phyloP scores from a whole-genome alignment of 345 rosid genomes.

The Rhizophora mangle region DNA sequence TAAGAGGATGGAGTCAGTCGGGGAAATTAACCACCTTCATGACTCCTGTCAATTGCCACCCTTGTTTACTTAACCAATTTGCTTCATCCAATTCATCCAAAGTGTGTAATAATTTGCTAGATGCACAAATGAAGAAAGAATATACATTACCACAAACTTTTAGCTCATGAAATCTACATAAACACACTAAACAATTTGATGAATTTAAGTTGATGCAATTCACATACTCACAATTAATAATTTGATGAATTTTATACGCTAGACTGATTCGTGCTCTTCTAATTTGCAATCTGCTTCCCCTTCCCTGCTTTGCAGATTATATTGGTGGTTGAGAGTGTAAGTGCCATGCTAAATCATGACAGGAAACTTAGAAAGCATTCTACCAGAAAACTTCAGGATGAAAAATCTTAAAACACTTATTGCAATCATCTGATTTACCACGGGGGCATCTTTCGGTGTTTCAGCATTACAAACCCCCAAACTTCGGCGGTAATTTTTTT shows the following conservation, averaged over 20 bases:
- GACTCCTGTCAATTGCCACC: neutral
- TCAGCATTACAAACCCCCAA: neutral
- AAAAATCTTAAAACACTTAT: constrained; percentile 21
- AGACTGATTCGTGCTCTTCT: neutral
- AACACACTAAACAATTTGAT: too few relatives aligned
- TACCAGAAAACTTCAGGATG: constrained; percentile 28
- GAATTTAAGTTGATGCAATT: neutral
- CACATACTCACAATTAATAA: neutral
- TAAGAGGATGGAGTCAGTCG: neutral
- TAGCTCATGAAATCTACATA: too few relatives aligned
- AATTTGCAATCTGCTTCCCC: neutral
- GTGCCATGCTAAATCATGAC: constrained; percentile 81
- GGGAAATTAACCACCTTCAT: neutral
- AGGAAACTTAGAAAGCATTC: constrained; percentile 47
- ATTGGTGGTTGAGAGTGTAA: constrained; percentile 73
- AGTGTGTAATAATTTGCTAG: too few relatives aligned
- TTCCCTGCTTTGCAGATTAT: constrained; percentile 47
- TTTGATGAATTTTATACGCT: neutral
- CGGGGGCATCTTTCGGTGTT: neutral
- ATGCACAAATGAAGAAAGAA: too few relatives aligned
- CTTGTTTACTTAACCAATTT: too few relatives aligned
- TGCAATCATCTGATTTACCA: constrained; percentile 1
- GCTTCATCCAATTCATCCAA: too few relatives aligned
- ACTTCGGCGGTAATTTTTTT: neutral
- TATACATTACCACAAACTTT: too few relatives aligned